Percentiles rank a stretch among this genome's conserved stretches.
These are phyloP conservation scores for Yarrowia sp. DNA, from an alignment of 805 yeast genomes.

Conservation along the genomic window DNA sequence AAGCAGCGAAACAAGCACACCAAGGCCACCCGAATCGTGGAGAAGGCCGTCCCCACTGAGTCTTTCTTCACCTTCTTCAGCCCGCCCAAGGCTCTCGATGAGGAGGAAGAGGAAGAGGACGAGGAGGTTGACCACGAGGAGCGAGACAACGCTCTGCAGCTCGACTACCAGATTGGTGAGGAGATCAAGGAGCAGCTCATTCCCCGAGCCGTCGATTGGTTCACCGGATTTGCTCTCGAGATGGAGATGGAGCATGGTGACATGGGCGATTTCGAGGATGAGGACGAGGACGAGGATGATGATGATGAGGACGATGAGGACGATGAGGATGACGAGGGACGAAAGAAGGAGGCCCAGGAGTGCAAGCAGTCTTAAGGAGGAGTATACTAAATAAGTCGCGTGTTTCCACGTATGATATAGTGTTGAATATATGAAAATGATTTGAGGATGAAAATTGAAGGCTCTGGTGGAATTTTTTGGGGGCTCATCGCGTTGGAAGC, in stretches of 20 bases:
- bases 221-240: conserved; percentile 93
- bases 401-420: not conserved
- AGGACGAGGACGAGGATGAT: conserved; percentile 56
- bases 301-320: conserved; percentile 62
- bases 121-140: conserved; percentile 67
- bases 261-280: conserved; percentile 59
- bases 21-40: conserved; percentile 92
- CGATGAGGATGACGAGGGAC: conserved; percentile 50
- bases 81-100: conserved; percentile 81
- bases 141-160: conserved; percentile 54
- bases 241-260: conserved; percentile 62
- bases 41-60: conserved; percentile 88
- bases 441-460: not conserved
- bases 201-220: conserved; percentile 98
- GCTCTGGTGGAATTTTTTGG: too few relatives aligned
- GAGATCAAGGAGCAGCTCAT: conserved; percentile 92
- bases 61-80: conserved; percentile 94
- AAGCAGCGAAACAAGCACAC: conserved; percentile 96
- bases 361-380: conserved; percentile 50
- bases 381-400: not conserved
- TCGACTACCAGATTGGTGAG: conserved; percentile 95
- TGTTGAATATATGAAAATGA: conserved; percentile 11
- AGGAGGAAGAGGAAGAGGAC: conserved; percentile 51
- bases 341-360: conserved; percentile 52
- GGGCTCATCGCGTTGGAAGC: too few relatives aligned